These are phyloP conservation scores for Peronosclerospora sorghi DNA, from an alignment of 352 stramenopile genomes.

Conservation along the genomic window DNA sequence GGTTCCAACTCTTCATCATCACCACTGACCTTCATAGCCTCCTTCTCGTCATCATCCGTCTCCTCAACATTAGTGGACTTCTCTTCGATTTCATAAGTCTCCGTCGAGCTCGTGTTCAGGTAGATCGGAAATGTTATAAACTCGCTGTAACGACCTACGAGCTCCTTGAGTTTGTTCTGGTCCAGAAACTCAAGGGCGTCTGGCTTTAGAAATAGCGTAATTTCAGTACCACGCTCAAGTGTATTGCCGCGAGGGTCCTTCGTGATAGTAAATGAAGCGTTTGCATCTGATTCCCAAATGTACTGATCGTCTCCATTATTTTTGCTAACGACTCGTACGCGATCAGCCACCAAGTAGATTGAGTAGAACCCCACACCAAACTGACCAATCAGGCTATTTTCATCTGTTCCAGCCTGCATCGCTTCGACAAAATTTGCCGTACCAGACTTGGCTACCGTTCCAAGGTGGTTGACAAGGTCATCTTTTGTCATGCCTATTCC, in stretches of 20 bases:
- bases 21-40: slow-evolving; percentile 16
- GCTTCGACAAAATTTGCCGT: slow-evolving; percentile 98
- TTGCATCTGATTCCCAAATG: slow-evolving; percentile 97
- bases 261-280: slow-evolving; percentile 92
- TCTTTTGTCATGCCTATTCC: slow-evolving; percentile 98
- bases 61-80: slow-evolving; percentile 58
- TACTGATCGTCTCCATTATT: slow-evolving; percentile 96
- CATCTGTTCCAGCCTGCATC: slow-evolving; percentile 84
- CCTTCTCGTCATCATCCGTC: slow-evolving; percentile 31
- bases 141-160: slow-evolving; percentile 98
- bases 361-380: slow-evolving; percentile 99
- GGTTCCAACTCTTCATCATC: slow-evolving; percentile 61
- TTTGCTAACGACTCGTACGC: slow-evolving; percentile 95
- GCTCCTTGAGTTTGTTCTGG: slow-evolving; percentile 88
- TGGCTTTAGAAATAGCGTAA: slow-evolving; percentile 98
- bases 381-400: slow-evolving; percentile 96
- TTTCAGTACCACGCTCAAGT: slow-evolving; percentile 94
- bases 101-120: slow-evolving; percentile 89
- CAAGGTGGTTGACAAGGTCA: slow-evolving; percentile 94
- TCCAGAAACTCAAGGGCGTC: slow-evolving; percentile 95
- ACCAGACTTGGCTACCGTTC: slow-evolving; percentile 97
- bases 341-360: slow-evolving; percentile 95
- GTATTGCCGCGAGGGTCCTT: slow-evolving; percentile 94
- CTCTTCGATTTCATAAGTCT: slow-evolving; percentile 88
- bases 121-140: slow-evolving; percentile 99